Base-by-base conservation (phyloP, 441 rosid genomes). In the Omphalea diandra region DNA sequence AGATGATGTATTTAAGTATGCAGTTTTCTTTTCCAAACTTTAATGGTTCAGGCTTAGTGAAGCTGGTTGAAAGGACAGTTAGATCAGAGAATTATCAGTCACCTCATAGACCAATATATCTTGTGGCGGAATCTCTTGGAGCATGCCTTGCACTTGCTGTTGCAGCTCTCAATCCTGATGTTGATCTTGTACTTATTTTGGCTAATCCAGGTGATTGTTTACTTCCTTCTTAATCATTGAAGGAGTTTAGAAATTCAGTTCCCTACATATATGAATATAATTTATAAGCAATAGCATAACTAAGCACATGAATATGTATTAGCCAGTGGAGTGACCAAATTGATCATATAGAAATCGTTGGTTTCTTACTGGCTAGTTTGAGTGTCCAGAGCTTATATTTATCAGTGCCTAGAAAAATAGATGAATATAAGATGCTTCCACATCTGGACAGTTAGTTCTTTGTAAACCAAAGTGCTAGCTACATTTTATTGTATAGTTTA, bases 41-140 rank as follows among this genome's bases (percentile, higher is more conserved):
- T 53, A 29, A 31, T 76, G 74, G 63, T 74, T 68, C 85, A 93
- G 98, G 78, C 46, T 82, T 94, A 5, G 91, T 85, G 73, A 78
- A 75, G 70, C 73, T 94, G 80, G 86, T 90, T 38, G 96, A 89
- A 84, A 73, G 62, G 60, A 88, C 94, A 33, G 83, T 87, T 54
- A 83, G 77, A 76, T 73, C 86, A 60, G 91, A 89, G 78, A 73
- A 65, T 59, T 27, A 56, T 9, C 68, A 63, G 27, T 81, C 84
- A n/a, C 93, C 85, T 4, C 78, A 73, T 43, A 81, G 86, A 75
- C 99, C 99, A 56, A 89, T 95, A 58, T 92, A 92, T 82, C 84
- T 95, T 69, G 88, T 90, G 70, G 97, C 97, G 38, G 98, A 94
- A 73, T 90, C 97, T 73, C 73, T 89, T 29, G 97, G 98, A 75